Evolutionary conservation across 2,329 filamentous ascomycete species (phyloP).

Genomic region (Arthrobotrys conoides): DNA sequence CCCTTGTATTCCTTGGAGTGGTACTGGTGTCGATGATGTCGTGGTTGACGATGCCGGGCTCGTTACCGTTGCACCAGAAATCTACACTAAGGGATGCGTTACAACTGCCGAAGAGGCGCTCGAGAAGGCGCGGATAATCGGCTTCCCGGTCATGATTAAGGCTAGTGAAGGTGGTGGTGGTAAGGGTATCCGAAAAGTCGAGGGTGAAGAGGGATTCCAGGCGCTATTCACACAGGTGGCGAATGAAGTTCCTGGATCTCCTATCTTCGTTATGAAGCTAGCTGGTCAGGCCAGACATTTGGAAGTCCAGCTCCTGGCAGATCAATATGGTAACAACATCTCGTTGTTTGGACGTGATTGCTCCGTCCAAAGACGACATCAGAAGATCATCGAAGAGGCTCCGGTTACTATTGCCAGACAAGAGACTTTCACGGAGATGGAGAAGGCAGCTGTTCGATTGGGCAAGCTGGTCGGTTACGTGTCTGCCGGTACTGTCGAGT

Average conservation of each 20-base stretch:
- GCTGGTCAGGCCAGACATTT: constrained; percentile 96
- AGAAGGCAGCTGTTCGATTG: constrained; percentile 93
- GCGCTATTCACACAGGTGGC: constrained; percentile 94
- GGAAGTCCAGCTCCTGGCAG: constrained; percentile 95
- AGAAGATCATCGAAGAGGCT: constrained; percentile 99
- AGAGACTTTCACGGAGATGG: constrained; percentile 93
- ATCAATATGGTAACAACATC: constrained; percentile 99
- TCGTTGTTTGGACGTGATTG: constrained; percentile 98
- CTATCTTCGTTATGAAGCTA: constrained; percentile 99
- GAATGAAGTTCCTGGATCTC: constrained; percentile 96
- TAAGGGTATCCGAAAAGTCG: constrained; percentile 98
- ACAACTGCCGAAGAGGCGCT: constrained; percentile 91
- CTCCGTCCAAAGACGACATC: constrained; percentile 96
- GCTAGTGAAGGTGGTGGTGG: constrained; percentile 99
- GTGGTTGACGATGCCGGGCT: constrained; percentile 79
- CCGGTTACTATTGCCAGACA: constrained; percentile 95
- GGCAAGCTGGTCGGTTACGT: constrained; percentile 97
- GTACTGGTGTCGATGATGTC: constrained; percentile 88
- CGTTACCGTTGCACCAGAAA: constrained; percentile 87
- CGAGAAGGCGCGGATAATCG: constrained; percentile 86
- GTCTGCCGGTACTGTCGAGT: constrained; percentile 98
- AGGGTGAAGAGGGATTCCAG: constrained; percentile 85
- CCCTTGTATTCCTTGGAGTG: constrained; percentile 99
- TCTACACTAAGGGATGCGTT: constrained; percentile 93
- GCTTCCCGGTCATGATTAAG: constrained; percentile 99